Conservation (phyloP, 352 stramenopile genomes). For the Pythium phragmitis region DNA sequence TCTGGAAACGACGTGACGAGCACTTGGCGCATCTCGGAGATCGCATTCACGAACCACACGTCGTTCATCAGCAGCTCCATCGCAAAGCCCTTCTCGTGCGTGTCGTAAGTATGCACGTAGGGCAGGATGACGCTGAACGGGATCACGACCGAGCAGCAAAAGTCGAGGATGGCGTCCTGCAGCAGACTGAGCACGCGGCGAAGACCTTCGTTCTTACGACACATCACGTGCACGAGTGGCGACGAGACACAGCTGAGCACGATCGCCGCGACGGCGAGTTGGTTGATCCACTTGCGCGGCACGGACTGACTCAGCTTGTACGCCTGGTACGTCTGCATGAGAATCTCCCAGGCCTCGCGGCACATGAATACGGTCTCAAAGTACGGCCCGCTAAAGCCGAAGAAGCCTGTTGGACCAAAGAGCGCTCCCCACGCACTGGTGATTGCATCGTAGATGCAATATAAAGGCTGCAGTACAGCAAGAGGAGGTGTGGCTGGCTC, state of each 20-base stretch:
- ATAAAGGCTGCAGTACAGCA: no score
- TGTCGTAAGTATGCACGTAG: conserved; percentile 16
- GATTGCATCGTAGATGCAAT: background rate
- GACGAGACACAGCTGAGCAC: conserved; percentile 22
- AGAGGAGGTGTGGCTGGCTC: background rate
- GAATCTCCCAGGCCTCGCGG: conserved; percentile 24
- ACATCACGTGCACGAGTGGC: conserved; percentile 11
- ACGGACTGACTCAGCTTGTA: conserved; percentile 23
- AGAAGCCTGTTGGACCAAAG: conserved; percentile 11
- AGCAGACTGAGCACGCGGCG: conserved; percentile 18
- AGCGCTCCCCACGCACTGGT: background rate
- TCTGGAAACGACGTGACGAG: conserved; percentile 21
- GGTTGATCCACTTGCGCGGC: conserved; percentile 27
- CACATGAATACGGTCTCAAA: conserved; percentile 19
- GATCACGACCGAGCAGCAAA: conserved; percentile 28
- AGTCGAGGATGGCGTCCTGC: conserved; percentile 21
- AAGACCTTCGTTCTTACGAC: background rate
- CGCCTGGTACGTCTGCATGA: conserved; percentile 29
- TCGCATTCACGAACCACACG: conserved; percentile 18
- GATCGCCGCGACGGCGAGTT: conserved; percentile 19
- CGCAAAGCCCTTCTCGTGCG: background rate
- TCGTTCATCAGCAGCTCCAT: conserved; percentile 14
- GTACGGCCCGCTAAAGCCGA: conserved; percentile 9
- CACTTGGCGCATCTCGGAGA: conserved; percentile 17
- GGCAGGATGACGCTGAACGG: conserved; percentile 23